phyloP scores from a whole-genome alignment of 1,284 basidiomycete species.

The Paramarasmius palmivorus region DNA sequence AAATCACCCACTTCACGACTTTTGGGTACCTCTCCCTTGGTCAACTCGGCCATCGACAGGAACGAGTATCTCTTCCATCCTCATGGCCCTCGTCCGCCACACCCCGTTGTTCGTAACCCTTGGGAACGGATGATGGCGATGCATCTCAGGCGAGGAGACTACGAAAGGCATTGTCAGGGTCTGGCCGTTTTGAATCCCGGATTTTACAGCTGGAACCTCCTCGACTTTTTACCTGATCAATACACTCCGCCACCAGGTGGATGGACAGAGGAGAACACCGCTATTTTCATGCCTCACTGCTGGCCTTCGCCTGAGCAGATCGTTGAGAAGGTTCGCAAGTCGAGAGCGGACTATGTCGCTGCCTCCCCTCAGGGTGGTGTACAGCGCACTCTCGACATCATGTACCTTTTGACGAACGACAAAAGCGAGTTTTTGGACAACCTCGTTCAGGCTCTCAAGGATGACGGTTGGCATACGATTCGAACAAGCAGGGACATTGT shows the following conservation, averaged over 20 bases:
- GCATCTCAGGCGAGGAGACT: conserved; percentile 63
- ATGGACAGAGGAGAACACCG: conserved; percentile 37
- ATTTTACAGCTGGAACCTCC: conserved; percentile 57
- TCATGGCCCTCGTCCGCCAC: conserved; percentile 26
- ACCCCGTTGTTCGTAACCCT: conserved; percentile 30
- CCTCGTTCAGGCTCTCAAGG: conserved; percentile 40
- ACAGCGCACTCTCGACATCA: conserved; percentile 38
- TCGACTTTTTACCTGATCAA: conserved; percentile 48
- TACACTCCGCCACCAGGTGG: conserved; percentile 42
- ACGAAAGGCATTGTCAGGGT: conserved; percentile 45
- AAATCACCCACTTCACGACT: conserved; percentile 39
- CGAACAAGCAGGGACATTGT: conserved; percentile 46
- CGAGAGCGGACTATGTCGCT: conserved; percentile 31
- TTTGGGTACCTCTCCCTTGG: conserved; percentile 38
- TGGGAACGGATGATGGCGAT: conserved; percentile 45
- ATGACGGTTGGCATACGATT: conserved; percentile 49
- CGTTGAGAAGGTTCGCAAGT: conserved; percentile 39
- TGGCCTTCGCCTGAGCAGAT: conserved; percentile 42
- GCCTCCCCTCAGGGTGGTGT: conserved; percentile 16
- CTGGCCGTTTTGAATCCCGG: conserved; percentile 48
- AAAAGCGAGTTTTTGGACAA: conserved; percentile 45
- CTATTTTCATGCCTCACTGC: conserved; percentile 46
- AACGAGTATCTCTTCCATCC: conserved; percentile 41
- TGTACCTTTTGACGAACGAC: conserved; percentile 64
- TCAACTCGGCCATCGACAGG: conserved; percentile 37